Conservation (phyloP, 345 rosid genomes). For the Populus pruinosa region DNA sequence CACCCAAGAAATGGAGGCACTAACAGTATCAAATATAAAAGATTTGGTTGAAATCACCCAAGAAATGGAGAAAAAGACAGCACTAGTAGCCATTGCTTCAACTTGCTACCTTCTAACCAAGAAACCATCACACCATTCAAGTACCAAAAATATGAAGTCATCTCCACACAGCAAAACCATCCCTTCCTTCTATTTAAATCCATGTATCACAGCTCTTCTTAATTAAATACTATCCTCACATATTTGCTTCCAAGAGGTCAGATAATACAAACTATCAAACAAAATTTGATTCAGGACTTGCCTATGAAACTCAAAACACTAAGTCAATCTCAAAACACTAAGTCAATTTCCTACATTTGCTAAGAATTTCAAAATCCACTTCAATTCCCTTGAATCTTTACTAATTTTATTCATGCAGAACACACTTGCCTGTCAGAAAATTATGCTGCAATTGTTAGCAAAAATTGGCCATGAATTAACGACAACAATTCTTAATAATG, state of each 20-base stretch:
- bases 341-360: not conserved
- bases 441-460: not conserved
- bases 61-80: not conserved
- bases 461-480: slow-evolving; percentile 1
- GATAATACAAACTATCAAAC: not conserved
- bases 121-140: not conserved
- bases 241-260: not conserved
- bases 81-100: not conserved
- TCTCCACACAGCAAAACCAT: not conserved
- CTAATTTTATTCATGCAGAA: not conserved
- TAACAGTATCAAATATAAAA: not conserved
- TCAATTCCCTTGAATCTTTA: not conserved
- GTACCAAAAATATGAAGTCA: not conserved
- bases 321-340: not conserved
- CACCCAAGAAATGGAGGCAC: not conserved
- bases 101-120: not conserved
- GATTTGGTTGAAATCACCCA: not conserved
- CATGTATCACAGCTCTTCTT: not conserved
- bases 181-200: not conserved
- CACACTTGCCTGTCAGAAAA: not conserved
- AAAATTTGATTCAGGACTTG: not conserved
- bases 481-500: not conserved
- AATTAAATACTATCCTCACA: not conserved
- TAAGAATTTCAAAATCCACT: not conserved
- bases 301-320: not conserved